A percentile compares a stretch with the other conserved stretches of the same genome.
These are phyloP conservation scores for Debaryomyces maramus DNA, from an alignment of 805 yeast species.

Conservation along the genomic window DNA sequence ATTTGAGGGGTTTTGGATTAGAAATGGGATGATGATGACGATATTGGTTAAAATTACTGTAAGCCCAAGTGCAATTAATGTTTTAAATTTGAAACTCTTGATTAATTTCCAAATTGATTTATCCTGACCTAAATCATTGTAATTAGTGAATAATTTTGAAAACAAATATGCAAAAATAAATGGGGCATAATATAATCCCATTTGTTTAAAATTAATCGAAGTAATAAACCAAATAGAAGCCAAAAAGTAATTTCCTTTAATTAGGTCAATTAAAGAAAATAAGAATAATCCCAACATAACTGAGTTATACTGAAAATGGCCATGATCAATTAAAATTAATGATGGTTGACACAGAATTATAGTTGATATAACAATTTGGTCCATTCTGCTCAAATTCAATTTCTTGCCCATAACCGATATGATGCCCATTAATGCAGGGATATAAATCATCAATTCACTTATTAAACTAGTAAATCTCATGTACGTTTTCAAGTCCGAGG, in stretches of 20 bases:
- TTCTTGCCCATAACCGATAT: constrained; percentile 70
- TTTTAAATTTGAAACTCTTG: constrained; percentile 48
- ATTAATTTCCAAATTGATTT: constrained; percentile 7
- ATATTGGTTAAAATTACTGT: constrained; percentile 58
- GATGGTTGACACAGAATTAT: constrained; percentile 85
- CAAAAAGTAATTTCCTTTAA: constrained; percentile 59
- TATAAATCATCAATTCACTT: constrained; percentile 71
- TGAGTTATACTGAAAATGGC: constrained; percentile 93
- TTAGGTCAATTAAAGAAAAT: constrained; percentile 62
- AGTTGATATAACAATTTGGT: constrained; percentile 73
- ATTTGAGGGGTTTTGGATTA: constrained; percentile 5
- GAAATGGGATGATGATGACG: constrained; percentile 29
- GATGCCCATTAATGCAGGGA: constrained; percentile 77
- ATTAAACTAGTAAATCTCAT: constrained; percentile 81
- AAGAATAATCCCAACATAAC: constrained; percentile 90
- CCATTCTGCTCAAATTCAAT: constrained; percentile 57
- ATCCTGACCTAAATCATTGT: constrained; percentile 15
- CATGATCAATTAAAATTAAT: constrained; percentile 85
- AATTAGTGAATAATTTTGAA: constrained; percentile 40
- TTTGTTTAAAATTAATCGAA: constrained; percentile 86
- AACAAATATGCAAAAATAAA: constrained; percentile 79
- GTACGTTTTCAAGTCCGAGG: constrained; percentile 64
- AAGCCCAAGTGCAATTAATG: constrained; percentile 62
- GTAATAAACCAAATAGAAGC: constrained; percentile 78
- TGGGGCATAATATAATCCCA: constrained; percentile 93